A percentile compares a stretch with the other conserved stretches of the same genome.
Evolutionary conservation across 1,284 basidiomycete species (phyloP).

Genomic region (Coriolopsis trogii): DNA sequence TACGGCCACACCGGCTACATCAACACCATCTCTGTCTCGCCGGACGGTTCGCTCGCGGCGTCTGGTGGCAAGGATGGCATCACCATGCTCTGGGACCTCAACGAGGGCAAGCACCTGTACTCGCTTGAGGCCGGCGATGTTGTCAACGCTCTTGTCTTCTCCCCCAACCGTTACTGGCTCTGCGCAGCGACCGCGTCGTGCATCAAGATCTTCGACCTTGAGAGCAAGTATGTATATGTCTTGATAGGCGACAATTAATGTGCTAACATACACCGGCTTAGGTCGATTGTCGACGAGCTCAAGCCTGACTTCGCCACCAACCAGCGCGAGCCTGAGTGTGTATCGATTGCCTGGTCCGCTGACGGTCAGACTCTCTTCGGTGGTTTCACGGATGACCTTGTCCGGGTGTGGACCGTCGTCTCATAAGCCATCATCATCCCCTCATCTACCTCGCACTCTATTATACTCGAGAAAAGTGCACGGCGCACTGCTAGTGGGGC

Average conservation of each 20-base stretch:
- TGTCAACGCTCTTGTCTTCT: slow-evolving; percentile 99
- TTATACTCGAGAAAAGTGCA: slow-evolving; percentile 25
- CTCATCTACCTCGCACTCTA: slow-evolving; percentile 12
- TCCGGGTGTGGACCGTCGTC: slow-evolving; percentile 91
- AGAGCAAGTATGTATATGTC: slow-evolving; percentile 82
- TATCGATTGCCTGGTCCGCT: slow-evolving; percentile 98
- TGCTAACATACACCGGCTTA: slow-evolving; percentile 37
- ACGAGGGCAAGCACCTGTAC: slow-evolving; percentile 99
- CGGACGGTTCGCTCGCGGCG: slow-evolving; percentile 98
- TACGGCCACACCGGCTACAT: slow-evolving; percentile 99
- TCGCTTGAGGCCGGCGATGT: slow-evolving; percentile 98
- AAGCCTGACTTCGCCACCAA: slow-evolving; percentile 88
- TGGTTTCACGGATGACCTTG: slow-evolving; percentile 91
- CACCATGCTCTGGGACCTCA: slow-evolving; percentile 99
- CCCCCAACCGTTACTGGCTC: slow-evolving; percentile 99
- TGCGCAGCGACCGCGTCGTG: slow-evolving; percentile 98
- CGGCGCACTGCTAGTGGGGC: slow-evolving; percentile 23
- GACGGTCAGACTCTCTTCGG: slow-evolving; percentile 98
- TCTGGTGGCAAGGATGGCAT: slow-evolving; percentile 99
- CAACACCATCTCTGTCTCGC: slow-evolving; percentile 98
- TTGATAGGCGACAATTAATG: neutral
- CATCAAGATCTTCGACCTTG: slow-evolving; percentile 99
- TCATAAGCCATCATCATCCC: slow-evolving; percentile 45
- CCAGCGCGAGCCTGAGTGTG: slow-evolving; percentile 93
- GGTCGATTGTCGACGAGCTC: slow-evolving; percentile 98